Evolutionary conservation across 352 stramenopile species (phyloP), one percentile per base, ranked within the genome.

Genomic region (Globisporangium acanthophoron): DNA sequence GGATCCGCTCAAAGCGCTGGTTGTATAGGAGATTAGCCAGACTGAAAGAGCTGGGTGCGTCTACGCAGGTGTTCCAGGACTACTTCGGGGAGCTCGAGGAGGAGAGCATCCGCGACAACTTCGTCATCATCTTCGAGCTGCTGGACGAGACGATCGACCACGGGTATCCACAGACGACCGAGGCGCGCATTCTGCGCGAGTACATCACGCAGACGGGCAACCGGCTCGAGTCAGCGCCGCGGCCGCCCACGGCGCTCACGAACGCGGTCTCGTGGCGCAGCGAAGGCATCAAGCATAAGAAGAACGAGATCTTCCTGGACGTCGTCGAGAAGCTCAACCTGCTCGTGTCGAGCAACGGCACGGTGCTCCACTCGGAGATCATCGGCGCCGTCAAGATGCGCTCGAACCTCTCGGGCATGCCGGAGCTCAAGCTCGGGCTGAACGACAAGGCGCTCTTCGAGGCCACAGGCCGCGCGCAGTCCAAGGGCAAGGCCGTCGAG

Each of bases 231-330:
- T 83, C 80, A 3, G 93, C 94, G 29, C 89, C 79, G 27, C 95
- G 97, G 44, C 96, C 96, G 1, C 96, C 96, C 4, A 96, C 97
- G 6, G 94, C 97, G 12, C 69, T 99, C 12, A 99, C 97, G 15
- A 99, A 99, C 75, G 97, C 97, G n/a, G 97, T 99, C 3, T 98
- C 88, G 12, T 99, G 97, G 97, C 80, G 97, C 53, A 94, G 90
- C 33, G 98, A 99, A 70, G 98, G 98, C 29, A 99, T 99, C 70
- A 99, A 99, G 70, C 96, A 99, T 74, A 95, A 97, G 64, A 99
- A 99, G 88, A 99, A 99, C 78, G 98, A 99, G 77, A 99, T 99
- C 52, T 99, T 99, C 67, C 73, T 99, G 62, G 98, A 99, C 74
- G 97, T 99, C 1, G 95, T 99, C 16, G 97, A 99, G 74, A 99